phyloP scores from a whole-genome alignment of 106 monocot genomes.

The Dendrobium huoshanense region DNA sequence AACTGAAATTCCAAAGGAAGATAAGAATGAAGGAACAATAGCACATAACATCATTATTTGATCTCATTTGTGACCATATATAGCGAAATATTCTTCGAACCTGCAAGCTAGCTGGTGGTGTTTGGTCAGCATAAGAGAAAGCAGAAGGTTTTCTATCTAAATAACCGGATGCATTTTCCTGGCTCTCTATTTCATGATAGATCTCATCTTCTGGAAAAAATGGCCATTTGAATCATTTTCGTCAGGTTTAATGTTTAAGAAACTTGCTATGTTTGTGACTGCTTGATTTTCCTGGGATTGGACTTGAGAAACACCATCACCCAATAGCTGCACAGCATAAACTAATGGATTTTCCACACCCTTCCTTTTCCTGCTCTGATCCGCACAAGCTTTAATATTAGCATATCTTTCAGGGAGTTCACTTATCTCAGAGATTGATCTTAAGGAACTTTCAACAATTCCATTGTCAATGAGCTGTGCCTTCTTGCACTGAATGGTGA shows the following conservation, averaged over 20 bases:
- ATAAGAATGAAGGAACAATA: slow-evolving; percentile 85
- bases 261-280: slow-evolving; percentile 87
- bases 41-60: slow-evolving; percentile 94
- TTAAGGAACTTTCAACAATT: slow-evolving; percentile 32
- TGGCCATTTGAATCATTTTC: slow-evolving; percentile 65
- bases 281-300: slow-evolving; percentile 94
- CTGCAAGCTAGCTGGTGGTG: slow-evolving; percentile 63
- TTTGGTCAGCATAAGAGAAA: slow-evolving; percentile 30
- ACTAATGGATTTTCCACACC: slow-evolving; percentile 60
- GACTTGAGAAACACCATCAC: slow-evolving; percentile 97
- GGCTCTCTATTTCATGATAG: slow-evolving; percentile 54
- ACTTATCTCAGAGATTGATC: slow-evolving; percentile 54
- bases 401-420: slow-evolving; percentile 41
- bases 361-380: slow-evolving; percentile 33
- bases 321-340: slow-evolving; percentile 89
- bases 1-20: slow-evolving; percentile 92
- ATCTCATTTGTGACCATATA: slow-evolving; percentile 91
- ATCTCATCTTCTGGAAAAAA: slow-evolving; percentile 41
- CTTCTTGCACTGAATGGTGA: slow-evolving; percentile 41
- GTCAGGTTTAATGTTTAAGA: slow-evolving; percentile 82
- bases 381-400: slow-evolving; percentile 9
- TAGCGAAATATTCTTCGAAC: slow-evolving; percentile 63
- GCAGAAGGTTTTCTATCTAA: slow-evolving; percentile 41
- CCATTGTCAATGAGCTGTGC: slow-evolving; percentile 31
- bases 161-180: slow-evolving; percentile 19